Base-by-base conservation (phyloP, 345 rosid genomes). In the Durio zibethinus region DNA sequence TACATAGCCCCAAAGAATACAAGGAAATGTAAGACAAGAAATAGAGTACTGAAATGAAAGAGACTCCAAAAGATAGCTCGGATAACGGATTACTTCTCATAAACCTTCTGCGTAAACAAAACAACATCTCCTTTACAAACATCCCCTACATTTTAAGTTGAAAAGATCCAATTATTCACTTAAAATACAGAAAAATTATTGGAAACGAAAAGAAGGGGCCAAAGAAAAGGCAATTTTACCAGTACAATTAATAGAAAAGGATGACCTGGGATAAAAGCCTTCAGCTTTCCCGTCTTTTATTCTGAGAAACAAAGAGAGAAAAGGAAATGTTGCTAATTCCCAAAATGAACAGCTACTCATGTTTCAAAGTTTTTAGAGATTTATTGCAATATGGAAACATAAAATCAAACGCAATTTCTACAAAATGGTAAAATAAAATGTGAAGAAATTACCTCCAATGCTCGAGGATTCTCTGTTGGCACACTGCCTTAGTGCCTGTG, bases 71-170 rank as follows among this genome's bases (percentile, higher is more conserved):
- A 68, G 0, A 50, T 61, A 52, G 77, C 57, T 50, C 50, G 20
- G 48, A 48, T 38, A 68, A 78, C 48, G 60, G 4, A 7, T 73
- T 89, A 91, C 89, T 79, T 89, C 38, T 80, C 79, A 75, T 83
- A 84, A 79, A 89, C 93, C 80, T 85, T 87, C 85, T 91, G 92
- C 3, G 78, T 74, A 78, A 87, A 91, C 78, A 89, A 74, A 84
- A 91, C 93, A 50, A 73, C 79, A 53, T 91, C 96, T 71, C 93
- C 92, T 80, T 77, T 83, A 72, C 91, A 88, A 45, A 84, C 96
- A 88, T 91, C 96, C 79, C 92, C 90, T 89, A 82, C 79, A 79
- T 66, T 71, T 67, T 57, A 80, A 68, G 53, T 72, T 31, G 50
- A 9, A 10, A 29, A 40, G 60, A 53, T 61, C 62, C 33, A 42